Evolutionary conservation across 495 filamentous ascomycete genomes (phyloP).

Genomic region (Lindgomyces ingoldianus): DNA sequence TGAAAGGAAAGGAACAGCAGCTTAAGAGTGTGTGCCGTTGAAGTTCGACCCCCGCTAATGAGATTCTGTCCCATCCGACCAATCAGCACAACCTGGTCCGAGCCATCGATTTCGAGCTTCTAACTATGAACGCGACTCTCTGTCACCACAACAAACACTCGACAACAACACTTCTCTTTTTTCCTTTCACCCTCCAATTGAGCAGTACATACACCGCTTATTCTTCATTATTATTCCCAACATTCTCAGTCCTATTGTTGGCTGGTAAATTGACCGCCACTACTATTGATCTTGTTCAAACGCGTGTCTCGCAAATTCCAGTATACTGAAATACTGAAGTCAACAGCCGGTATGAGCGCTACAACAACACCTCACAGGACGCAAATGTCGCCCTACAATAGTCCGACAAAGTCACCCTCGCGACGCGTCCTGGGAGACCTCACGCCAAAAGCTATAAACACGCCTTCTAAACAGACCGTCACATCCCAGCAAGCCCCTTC

Average conservation of each 20-base stretch:
- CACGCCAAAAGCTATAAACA: conserved; percentile 31
- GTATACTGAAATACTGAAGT: too few species aligned
- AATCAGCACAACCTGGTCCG: neutral
- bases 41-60: too few species aligned
- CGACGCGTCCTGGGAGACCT: conserved; percentile 38
- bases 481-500: neutral
- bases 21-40: too few species aligned
- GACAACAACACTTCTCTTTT: neutral
- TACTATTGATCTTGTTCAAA: conserved; percentile 8
- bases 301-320: conserved; percentile 22
- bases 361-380: conserved; percentile 19
- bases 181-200: neutral
- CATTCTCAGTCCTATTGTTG: neutral
- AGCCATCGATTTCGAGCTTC: neutral
- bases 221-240: neutral
- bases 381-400: conserved; percentile 9
- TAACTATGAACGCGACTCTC: neutral
- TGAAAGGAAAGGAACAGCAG: too few species aligned
- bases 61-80: neutral
- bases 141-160: neutral
- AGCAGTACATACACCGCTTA: neutral
- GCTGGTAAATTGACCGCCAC: neutral
- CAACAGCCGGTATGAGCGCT: conserved; percentile 12
- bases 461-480: conserved; percentile 29
- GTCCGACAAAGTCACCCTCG: conserved; percentile 19